Evolutionary conservation across 2,329 filamentous ascomycete species (phyloP).

Genomic region (Hypoxylon sp.): DNA sequence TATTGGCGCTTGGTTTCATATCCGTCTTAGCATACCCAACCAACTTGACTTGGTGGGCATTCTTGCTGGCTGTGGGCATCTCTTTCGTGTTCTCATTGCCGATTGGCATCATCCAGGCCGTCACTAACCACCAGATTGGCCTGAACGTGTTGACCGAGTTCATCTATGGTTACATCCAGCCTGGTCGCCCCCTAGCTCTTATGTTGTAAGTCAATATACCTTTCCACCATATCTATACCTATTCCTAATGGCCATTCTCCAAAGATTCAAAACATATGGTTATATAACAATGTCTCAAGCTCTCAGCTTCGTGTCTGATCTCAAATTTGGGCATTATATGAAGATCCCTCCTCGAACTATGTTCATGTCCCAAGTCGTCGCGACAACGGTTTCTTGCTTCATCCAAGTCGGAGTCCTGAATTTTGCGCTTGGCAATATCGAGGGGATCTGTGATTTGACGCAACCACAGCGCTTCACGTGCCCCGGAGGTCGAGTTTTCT

Average conservation of each 20-base stretch:
- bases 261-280: constrained; percentile 72
- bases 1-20: constrained; percentile 66
- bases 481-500: constrained; percentile 74
- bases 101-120: constrained; percentile 77
- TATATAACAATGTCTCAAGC: constrained; percentile 75
- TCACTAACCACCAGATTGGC: constrained; percentile 78
- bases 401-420: constrained; percentile 76
- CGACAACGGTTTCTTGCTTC: constrained; percentile 75
- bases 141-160: constrained; percentile 83
- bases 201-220: constrained; percentile 69
- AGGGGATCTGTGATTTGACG: constrained; percentile 70
- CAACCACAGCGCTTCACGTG: constrained; percentile 73
- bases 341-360: constrained; percentile 75
- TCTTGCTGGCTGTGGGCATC: constrained; percentile 74
- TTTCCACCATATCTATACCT: background rate
- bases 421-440: constrained; percentile 71
- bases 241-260: constrained; percentile 37
- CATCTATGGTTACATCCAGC: constrained; percentile 80
- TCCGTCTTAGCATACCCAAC: constrained; percentile 73
- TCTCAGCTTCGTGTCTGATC: constrained; percentile 73
- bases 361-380: constrained; percentile 75
- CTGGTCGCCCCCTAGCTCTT: constrained; percentile 76
- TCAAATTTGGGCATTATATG: constrained; percentile 82
- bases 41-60: constrained; percentile 79
- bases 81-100: constrained; percentile 74